Evolutionary conservation across 2,329 filamentous ascomycete species (phyloP), one percentile per base, ranked within the genome.

Genomic region (Rhynchosporium agropyri): DNA sequence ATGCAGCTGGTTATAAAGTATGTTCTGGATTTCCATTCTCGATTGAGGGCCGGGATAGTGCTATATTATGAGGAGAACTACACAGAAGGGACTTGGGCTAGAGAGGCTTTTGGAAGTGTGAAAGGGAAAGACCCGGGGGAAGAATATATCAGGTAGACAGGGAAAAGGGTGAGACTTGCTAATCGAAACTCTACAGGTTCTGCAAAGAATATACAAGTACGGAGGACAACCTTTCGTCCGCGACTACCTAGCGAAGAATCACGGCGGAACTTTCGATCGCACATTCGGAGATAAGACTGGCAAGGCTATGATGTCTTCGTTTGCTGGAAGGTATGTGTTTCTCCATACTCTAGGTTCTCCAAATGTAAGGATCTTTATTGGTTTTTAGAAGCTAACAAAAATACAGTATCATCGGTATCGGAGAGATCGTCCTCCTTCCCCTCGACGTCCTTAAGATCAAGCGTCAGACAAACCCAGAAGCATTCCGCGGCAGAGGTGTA

Each of bases 371-470:
- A 15, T 46, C 43, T n/a, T 15, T 46, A 9, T 8, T 3, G 43
- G 26, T 8, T 20, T 3, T 3, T 8, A 49, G 15, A 13, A 6
- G 42, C 43, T 51, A n/a, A 53, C 33, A 38, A 45, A 4, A 33
- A 0, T 64, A 51, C 67, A 94, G 91, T 80, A 76, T 99, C 74
- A 96, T 99, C 74, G 95, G 95, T 73, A 97, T 99, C 72, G 95
- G 95, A 75, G 95, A 99, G 81, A 96, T 99, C 69, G 86, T 99
- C 63, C 86, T 99, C 36, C 85, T 99, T 46, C 95, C 95, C 48
- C 86, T 99, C 65, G 95, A 99, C 72, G 94, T 99, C 45, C 85
- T 99, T 67, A 99, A 99, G 86, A 99, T 99, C 82, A 99, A 99
- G 86, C 89, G 95, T 73, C 95, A 99, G 82, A 99, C 95, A 70